Percentiles rank a stretch among this genome's conserved stretches.
These are phyloP conservation scores for Yamadazyma conglobata DNA, from an alignment of 1,139 yeast genomes.

Conservation along the genomic window DNA sequence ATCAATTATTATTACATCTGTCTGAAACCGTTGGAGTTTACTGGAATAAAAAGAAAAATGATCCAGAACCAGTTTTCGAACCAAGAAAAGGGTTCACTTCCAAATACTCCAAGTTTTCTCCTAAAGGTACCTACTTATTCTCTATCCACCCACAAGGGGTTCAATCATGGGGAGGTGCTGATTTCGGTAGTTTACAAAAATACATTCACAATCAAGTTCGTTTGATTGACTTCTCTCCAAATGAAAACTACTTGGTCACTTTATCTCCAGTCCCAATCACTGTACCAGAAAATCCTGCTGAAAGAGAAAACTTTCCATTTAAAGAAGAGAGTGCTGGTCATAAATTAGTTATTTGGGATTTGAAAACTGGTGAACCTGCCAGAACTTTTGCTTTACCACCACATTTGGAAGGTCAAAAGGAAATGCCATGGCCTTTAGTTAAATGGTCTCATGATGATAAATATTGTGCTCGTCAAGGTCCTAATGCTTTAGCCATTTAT, in stretches of 20 bases:
- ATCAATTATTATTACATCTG: conserved; percentile 79
- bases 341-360: conserved; percentile 91
- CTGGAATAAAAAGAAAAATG: conserved; percentile 80
- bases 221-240: conserved; percentile 88
- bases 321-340: conserved; percentile 89
- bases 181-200: conserved; percentile 70
- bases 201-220: conserved; percentile 89
- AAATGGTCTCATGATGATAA: conserved; percentile 95
- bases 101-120: conserved; percentile 85
- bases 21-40: conserved; percentile 79
- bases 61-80: conserved; percentile 75
- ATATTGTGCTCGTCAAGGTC: conserved; percentile 94
- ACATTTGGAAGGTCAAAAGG: conserved; percentile 61
- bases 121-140: conserved; percentile 85
- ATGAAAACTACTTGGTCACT: conserved; percentile 86
- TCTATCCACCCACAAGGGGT: conserved; percentile 94
- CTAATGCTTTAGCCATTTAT: conserved; percentile 88
- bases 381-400: conserved; percentile 92
- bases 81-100: conserved; percentile 85
- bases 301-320: conserved; percentile 71
- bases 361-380: conserved; percentile 76
- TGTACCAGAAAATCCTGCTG: conserved; percentile 64
- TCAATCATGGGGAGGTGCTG: conserved; percentile 93
- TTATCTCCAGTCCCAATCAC: conserved; percentile 83
- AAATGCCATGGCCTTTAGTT: conserved; percentile 94